phyloP scores from a whole-genome alignment of 176 grass and related monocot species.

The Oryza meyeriana region DNA sequence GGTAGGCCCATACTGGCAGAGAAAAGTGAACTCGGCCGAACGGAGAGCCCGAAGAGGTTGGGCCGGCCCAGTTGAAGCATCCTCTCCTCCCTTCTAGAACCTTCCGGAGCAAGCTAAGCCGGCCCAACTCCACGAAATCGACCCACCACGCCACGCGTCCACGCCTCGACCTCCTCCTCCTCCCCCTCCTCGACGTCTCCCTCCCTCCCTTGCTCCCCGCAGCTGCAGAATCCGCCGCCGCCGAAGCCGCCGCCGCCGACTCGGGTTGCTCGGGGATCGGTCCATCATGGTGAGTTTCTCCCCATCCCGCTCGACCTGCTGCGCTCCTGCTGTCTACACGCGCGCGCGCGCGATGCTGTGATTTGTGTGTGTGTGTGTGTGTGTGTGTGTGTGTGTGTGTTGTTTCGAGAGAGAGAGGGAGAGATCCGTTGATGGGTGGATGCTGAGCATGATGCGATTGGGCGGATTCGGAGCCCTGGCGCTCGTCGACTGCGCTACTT shows the following conservation, averaged over 20 bases:
- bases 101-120: neutral
- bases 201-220: neutral
- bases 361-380: no score
- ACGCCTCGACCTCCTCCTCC: neutral
- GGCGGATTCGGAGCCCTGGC: neutral
- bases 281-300: constrained; percentile 25
- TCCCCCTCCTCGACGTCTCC: neutral
- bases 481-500: neutral
- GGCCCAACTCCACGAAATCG: no score
- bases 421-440: no score
- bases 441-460: no score
- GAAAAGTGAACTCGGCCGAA: no score
- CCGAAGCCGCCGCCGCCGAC: neutral
- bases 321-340: neutral
- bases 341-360: neutral
- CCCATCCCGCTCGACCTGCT: neutral
- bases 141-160: neutral
- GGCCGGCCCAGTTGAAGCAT: neutral
- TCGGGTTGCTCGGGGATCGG: neutral
- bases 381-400: no score
- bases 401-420: no score
- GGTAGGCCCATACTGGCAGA: no score
- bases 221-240: neutral
- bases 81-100: neutral
- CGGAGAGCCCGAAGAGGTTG: neutral